Base-by-base conservation (phyloP, 2,329 filamentous ascomycete genomes). In the Thielaviopsis euricoi region DNA sequence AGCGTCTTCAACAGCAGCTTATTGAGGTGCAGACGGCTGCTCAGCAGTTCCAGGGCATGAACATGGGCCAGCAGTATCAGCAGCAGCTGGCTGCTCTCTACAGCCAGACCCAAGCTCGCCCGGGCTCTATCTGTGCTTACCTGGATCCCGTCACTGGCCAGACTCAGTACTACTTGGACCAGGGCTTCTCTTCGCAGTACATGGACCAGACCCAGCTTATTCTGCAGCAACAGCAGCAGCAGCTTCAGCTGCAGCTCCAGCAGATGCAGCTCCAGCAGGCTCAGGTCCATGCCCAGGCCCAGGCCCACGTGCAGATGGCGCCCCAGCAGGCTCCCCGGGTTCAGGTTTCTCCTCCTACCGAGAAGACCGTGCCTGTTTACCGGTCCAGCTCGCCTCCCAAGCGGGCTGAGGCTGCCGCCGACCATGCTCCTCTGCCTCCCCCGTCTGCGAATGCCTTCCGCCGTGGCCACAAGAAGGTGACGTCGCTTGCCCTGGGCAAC, bases 361-460 rank as follows among this genome's bases (percentile, higher is more conserved):
- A 82, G 67, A 78, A 75, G 63, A 74, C 72, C 64, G 75, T 67
- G 33, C 65, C 65, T 73, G 66, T 70, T 13, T 71, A 70, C 60
- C 83, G 87, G 67, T 86, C 85, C 66, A 79, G 76, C 62, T 81
- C 83, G 7, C 80, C 83, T 33, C 80, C 81, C 17, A 82, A 81
- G 69, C 80, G 83, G 66, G 79, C 79, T 53, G 79, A 84, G 55
- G 85, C 87, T 19, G 86, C 86, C 5, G 79, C 80, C 15, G 82
- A 87, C 64, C 74, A 76, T 15, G 70, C 72, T 2, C 88, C 89
- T 48, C 80, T 95, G 56, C 89, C 89, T 56, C 89, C 89, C 26
- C 88, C 89, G 60, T 94, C 89, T 58, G 87, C 87, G 63, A 93
- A 90, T 66, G 89, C 89, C 51, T 95, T 95, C 77, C 90, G 90